Conservation (phyloP, 768 basidiomycete species). For the Boletus reticulatus region DNA sequence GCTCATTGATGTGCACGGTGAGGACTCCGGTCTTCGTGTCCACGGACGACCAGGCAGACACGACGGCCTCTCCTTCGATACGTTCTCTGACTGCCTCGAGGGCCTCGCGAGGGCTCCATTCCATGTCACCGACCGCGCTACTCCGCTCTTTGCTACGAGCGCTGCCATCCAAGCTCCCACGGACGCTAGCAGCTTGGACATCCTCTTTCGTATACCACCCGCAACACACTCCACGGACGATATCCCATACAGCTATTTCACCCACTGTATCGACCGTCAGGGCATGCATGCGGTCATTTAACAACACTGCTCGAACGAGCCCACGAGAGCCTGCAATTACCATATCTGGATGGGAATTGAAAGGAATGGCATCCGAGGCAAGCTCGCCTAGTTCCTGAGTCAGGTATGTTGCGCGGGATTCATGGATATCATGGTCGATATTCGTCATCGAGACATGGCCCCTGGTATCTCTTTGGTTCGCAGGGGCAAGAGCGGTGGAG, state of each 20-base stretch:
- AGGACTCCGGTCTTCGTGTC: constrained; percentile 91
- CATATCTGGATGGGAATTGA: constrained; percentile 57
- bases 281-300: constrained; percentile 89
- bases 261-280: constrained; percentile 88
- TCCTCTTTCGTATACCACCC: constrained; percentile 70
- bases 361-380: constrained; percentile 69
- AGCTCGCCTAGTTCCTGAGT: constrained; percentile 76
- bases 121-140: constrained; percentile 37
- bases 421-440: constrained; percentile 30
- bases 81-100: constrained; percentile 85
- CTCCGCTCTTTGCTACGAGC: constrained; percentile 32
- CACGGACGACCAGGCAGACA: constrained; percentile 79
- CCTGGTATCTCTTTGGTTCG: constrained; percentile 23
- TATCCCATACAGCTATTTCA: constrained; percentile 90
- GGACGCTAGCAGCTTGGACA: constrained; percentile 53
- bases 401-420: constrained; percentile 48
- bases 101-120: constrained; percentile 74
- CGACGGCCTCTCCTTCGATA: constrained; percentile 93
- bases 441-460: constrained; percentile 20
- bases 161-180: constrained; percentile 44
- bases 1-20: constrained; percentile 82
- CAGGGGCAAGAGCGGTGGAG: constrained; percentile 24
- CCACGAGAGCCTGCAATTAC: constrained; percentile 76
- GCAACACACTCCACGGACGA: constrained; percentile 72
- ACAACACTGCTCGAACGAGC: constrained; percentile 73